Base-by-base conservation (phyloP, 192 early-diverging fungal species). In the Coemansia sp. region DNA sequence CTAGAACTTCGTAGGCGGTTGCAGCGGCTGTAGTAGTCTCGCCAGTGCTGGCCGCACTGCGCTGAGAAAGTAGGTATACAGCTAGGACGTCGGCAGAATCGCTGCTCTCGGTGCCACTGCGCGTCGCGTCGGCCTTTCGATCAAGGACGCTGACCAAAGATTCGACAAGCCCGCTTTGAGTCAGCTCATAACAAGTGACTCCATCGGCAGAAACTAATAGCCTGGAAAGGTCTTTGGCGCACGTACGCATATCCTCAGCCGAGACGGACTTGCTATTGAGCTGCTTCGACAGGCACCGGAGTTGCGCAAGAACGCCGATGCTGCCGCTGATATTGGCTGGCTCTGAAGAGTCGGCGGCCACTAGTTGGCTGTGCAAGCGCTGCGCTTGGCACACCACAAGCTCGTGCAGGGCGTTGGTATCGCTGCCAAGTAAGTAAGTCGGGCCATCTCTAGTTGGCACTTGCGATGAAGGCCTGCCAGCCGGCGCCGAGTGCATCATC, bases 111-210 rank as follows among this genome's bases (percentile, higher is more conserved):
- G 17, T 17, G 0, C 39, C 40, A 91, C 62, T 67, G 86, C 29
- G 29, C 53, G 53, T 31, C 29, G 15, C 1, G 24, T 31, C 53
- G 5, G 15, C 3, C 29, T 32, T 12, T 15, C 31, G 15, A 32
- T n/a, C 15, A 58, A 58, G 55, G 8, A 32, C 55, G 17, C 29
- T 90, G 5, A 50, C 53, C 27, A 88, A 62, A 19, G 81, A 80
- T 6, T 85, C 83, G 15, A 94, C 74, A 56, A 96, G 63, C 9
- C 92, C 91, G 64, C 89, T 93, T 62, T 88, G 90, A 62, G 90
- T 74, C 27, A 95, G 78, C 69, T 95, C 95, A 75, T 90, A 92
- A 5, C 88, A 88, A 11, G 92, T 94, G 40, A 92, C 86, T 1
- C 91, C 86, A 11, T 63, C 61, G 0, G 62, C 31, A 12, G 76